Evolutionary conservation across 177 flowering plant species (phyloP).

Genomic region (Vitis hybrid): DNA sequence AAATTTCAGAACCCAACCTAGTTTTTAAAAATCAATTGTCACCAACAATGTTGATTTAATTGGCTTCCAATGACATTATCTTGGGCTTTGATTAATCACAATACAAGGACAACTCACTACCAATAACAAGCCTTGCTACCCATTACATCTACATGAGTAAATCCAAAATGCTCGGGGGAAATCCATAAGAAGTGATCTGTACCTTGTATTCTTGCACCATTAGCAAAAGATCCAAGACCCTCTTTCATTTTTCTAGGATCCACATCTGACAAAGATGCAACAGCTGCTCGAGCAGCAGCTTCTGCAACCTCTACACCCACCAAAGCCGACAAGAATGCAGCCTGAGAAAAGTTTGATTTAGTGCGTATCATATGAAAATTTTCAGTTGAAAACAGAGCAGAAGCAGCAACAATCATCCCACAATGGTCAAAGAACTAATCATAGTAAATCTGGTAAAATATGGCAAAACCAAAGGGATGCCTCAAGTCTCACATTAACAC

Average conservation of each 20-base stretch:
- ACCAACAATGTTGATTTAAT: too few relatives aligned
- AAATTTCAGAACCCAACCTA: background rate
- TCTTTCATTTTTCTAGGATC: conserved; percentile 21
- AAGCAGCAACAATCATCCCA: too few relatives aligned
- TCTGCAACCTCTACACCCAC: conserved; percentile 78
- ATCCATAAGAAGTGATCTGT: conserved; percentile 6
- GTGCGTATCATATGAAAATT: too few relatives aligned
- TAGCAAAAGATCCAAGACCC: conserved; percentile 13
- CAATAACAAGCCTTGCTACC: background rate
- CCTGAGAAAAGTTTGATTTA: conserved; percentile 40
- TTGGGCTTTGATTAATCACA: too few relatives aligned
- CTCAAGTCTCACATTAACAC: too few relatives aligned
- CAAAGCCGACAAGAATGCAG: conserved; percentile 84
- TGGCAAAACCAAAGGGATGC: too few relatives aligned
- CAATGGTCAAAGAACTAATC: too few relatives aligned
- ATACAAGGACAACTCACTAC: too few relatives aligned
- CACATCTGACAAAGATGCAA: conserved; percentile 47
- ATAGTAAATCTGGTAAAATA: too few relatives aligned
- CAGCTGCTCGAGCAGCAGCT: conserved; percentile 82
- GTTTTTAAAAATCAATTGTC: background rate
- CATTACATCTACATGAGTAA: background rate
- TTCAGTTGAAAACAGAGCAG: too few relatives aligned
- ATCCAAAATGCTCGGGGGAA: background rate
- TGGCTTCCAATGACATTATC: too few relatives aligned
- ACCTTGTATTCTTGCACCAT: conserved; percentile 39